Conservation (phyloP, 257 asterid genomes). For the Mitragyna speciosa region DNA sequence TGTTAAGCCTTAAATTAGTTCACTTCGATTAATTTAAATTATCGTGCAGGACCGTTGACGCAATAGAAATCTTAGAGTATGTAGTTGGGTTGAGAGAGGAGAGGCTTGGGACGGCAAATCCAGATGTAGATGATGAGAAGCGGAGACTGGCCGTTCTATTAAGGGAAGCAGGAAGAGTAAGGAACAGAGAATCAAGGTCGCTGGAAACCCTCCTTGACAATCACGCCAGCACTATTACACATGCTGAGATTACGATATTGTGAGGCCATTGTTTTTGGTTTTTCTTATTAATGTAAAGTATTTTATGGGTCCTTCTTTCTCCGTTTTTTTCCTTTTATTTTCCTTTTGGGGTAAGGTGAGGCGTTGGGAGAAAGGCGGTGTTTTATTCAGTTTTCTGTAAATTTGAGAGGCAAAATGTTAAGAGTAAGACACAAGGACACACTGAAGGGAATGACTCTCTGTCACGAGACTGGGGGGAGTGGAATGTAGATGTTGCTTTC, state of each 20-base stretch:
- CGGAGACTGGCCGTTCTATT: conserved; percentile 56
- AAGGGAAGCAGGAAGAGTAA: conserved; percentile 67
- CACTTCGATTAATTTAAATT: background rate
- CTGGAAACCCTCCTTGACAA: conserved; percentile 62
- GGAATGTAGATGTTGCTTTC: conserved; percentile 26
- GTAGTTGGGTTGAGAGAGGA: conserved; percentile 86
- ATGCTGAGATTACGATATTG: conserved; percentile 40
- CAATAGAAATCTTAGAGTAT: conserved; percentile 80
- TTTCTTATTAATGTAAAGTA: conserved; percentile 19
- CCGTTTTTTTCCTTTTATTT: conserved; percentile 7
- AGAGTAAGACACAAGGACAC: conserved; percentile 10
- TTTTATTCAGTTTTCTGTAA: conserved; percentile 1
- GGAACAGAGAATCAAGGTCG: conserved; percentile 64
- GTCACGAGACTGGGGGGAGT: background rate
- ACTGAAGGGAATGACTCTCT: conserved; percentile 6
- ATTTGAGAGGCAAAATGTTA: conserved; percentile 3
- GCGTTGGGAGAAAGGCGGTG: too few relatives aligned
- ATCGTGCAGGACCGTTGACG: conserved; percentile 60
- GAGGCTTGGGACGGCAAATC: conserved; percentile 83
- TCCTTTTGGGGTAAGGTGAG: background rate
- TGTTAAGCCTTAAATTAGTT: background rate
- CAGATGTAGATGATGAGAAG: conserved; percentile 83
- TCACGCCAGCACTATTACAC: conserved; percentile 30
- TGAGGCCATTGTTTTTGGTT: conserved; percentile 22
- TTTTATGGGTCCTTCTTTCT: conserved; percentile 18